These are phyloP conservation scores for Talaromyces piceae DNA, from an alignment of 2,329 filamentous ascomycete species.

Conservation along the genomic window DNA sequence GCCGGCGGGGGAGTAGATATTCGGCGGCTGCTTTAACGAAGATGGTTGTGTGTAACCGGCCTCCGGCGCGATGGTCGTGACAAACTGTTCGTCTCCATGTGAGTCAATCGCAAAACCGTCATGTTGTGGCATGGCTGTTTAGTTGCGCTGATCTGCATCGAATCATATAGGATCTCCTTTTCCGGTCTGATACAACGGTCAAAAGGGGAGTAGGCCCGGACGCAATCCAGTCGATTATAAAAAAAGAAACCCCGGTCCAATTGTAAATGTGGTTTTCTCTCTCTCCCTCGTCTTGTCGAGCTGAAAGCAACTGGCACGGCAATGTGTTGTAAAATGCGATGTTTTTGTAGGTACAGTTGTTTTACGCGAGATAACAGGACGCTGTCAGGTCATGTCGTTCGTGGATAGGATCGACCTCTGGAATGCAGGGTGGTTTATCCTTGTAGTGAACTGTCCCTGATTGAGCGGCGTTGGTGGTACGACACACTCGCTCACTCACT, in stretches of 20 bases:
- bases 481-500: not conserved
- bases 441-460: not conserved
- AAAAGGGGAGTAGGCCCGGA: too few relatives aligned
- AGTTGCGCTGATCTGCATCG: not conserved
- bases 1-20: not conserved
- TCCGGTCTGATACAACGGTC: too few relatives aligned
- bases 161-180: not conserved
- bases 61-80: slow-evolving; percentile 10
- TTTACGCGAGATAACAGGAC: not conserved
- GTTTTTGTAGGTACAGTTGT: not conserved
- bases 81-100: slow-evolving; percentile 15
- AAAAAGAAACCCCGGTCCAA: too few relatives aligned
- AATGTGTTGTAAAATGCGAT: too few relatives aligned
- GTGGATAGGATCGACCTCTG: slow-evolving; percentile 1
- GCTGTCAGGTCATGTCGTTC: not conserved
- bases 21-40: not conserved
- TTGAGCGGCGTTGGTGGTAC: not conserved
- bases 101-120: not conserved
- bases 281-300: too few relatives aligned
- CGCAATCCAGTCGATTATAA: too few relatives aligned
- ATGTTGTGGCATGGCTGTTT: not conserved
- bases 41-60: not conserved
- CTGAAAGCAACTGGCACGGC: too few relatives aligned
- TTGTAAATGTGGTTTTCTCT: too few relatives aligned
- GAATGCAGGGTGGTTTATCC: slow-evolving; percentile 1